Evolutionary conservation across 2,329 filamentous ascomycete species (phyloP), one percentile per base, ranked within the genome.

Genomic region (Epichloe sibirici): DNA sequence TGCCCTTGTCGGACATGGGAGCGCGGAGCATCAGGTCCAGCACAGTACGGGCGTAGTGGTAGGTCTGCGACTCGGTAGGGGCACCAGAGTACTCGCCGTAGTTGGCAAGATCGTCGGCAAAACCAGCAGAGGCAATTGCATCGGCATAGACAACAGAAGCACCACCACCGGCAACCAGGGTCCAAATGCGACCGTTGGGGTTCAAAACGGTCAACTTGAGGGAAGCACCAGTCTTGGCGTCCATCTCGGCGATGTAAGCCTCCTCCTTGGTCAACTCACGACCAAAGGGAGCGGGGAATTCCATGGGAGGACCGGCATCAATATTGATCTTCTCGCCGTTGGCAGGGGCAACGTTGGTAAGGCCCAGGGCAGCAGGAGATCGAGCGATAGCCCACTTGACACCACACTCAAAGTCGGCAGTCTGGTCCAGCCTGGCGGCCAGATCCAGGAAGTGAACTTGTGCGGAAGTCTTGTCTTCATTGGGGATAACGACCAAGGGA

Each of bases 81-180:
- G 93, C 93, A 76, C 93, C 93, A 59, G 93, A 97, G 85, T 98
- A 98, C 76, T 98, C 93, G 71, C 93, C 93, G 69, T 98, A 98
- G 84, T 98, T 98, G 76, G 93, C 93, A 51, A 98, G 83, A 74
- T 98, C 90, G 64, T 89, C 84, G 58, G 94, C 90, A 70, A 95
- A 97, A 59, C 93, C 93, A 66, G 89, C 83, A 56, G 90, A 95
- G 62, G 93, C 93, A 72, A 98, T 98, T 72, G 93, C 93, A 69
- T 98, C 93, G 59, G 93, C 93, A 72, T 98, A 98, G 61, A 98
- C 93, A 65, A 98, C 93, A 48, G 93, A 98, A 58, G 93, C 93
- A 88, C 93, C 93, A 82, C 93, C 93, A 86, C 93, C 93, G 65
- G 93, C 93, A 59, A 98, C 93, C 58, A 98, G 81, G 56, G 93